Evolutionary conservation across 257 asterid genomes (phyloP).

Genomic region (Nicotiana tomentosiformis): DNA sequence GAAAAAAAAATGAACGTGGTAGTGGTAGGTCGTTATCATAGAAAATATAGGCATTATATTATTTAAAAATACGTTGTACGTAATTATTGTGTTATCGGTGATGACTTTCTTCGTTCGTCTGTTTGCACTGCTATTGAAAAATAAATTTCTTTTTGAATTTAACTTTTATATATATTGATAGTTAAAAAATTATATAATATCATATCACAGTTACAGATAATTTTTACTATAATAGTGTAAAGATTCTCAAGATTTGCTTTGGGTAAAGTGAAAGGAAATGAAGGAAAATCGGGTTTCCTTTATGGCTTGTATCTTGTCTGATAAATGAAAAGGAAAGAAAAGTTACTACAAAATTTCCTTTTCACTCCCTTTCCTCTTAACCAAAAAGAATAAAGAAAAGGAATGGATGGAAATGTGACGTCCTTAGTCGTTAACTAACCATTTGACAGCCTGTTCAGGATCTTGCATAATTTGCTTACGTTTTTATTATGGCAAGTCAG

Average conservation of each 20-base stretch:
- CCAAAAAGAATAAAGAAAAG: not conserved
- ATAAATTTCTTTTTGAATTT: not conserved
- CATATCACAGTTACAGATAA: not conserved
- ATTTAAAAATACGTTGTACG: not conserved
- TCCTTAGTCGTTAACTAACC: no score
- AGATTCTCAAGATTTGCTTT: not conserved
- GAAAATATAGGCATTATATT: not conserved
- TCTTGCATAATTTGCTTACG: no score
- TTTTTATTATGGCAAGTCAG: no score
- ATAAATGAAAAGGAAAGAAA: not conserved
- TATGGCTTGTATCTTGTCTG: not conserved
- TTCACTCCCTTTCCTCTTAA: not conserved
- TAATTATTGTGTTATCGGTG: slow-evolving; percentile 18
- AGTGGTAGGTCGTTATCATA: slow-evolving; percentile 28
- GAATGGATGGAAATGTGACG: no score
- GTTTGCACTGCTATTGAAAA: not conserved
- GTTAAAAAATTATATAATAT: not conserved
- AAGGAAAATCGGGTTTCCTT: not conserved
- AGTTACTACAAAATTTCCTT: not conserved
- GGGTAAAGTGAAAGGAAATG: not conserved
- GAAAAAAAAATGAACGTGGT: slow-evolving; percentile 16
- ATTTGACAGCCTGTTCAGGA: no score
- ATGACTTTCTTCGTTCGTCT: not conserved
- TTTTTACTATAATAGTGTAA: not conserved
- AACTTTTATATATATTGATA: not conserved